Base-by-base conservation (phyloP, 257 asterid species). In the Nicotiana benthamiana region DNA sequence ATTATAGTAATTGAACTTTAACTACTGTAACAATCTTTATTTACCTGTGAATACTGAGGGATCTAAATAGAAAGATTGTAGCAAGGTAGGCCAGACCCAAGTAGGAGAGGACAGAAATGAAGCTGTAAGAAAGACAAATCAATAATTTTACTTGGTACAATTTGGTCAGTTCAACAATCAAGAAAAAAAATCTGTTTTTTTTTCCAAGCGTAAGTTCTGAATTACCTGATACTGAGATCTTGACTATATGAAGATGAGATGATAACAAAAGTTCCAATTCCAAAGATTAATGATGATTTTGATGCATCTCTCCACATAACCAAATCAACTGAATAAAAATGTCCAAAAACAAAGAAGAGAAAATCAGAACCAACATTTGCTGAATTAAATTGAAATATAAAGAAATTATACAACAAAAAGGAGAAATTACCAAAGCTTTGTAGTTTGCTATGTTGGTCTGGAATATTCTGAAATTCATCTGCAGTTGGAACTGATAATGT, bases 241-340 rank as follows among this genome's bases (percentile, higher is more conserved):
- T 83, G 82, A 18, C 97, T 89, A 89, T 85, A 92, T 53, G 98
- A 91, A 76, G 98, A 92, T 46, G 97, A 93, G 66, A 96, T 80
- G 2, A 94, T 91, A 36, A 87, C 82, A 87, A 96, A 96, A 12
- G 97, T 90, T 46, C 97, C 97, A 81, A 90, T 74, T 66, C 99
- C 99, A 90, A 92, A 96, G 3, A 91, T 83, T 68, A 96, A 91
- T 80, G 99, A 91, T 82, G 98, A 86, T 87, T 88, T 94, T 85
- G 98, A 89, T 81, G 77, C 89, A 79, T 96, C 97, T 77, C 87
- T 94, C 99, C 99, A 96, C 99, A 94, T 96, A 16, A 96, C 81
- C 28, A 91, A 72, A 57, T 94, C 95, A 88, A 88, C 98, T 95
- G 88, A 9, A 80, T 59, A 53, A 63, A 20, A 77, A 20, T 53